Conservation (phyloP, 1,139 yeast species). For the Nakaseomyces delphensis region DNA sequence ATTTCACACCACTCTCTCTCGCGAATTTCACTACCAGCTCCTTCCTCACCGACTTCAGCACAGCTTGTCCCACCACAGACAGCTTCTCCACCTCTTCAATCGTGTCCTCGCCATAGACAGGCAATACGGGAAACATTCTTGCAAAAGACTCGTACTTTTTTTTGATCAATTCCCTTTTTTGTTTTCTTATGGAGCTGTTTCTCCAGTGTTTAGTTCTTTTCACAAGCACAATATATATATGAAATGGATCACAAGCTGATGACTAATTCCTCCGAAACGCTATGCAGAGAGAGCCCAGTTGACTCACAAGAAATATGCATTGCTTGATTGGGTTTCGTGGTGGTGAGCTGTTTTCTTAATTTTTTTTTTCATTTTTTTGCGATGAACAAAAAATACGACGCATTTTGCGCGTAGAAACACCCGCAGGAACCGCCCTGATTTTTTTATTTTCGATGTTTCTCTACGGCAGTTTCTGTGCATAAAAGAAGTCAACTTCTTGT, state of each 20-base stretch:
- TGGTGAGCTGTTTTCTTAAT: background rate
- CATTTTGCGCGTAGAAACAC: background rate
- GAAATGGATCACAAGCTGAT: no score
- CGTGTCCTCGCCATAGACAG: slow-evolving; percentile 19
- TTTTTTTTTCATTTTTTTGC: background rate
- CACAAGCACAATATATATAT: no score
- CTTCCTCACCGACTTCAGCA: slow-evolving; percentile 18
- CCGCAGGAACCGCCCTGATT: background rate
- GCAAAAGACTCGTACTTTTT: no score
- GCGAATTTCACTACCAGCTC: slow-evolving; percentile 16
- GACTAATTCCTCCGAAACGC: no score
- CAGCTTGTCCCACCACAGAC: slow-evolving; percentile 20
- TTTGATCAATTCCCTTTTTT: background rate
- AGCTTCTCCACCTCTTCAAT: slow-evolving; percentile 15
- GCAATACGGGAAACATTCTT: slow-evolving; percentile 28
- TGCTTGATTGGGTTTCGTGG: no score
- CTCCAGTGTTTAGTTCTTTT: no score
- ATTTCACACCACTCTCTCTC: slow-evolving; percentile 9
- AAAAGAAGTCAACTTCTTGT: no score
- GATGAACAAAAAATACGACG: no score
- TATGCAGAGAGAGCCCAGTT: no score
- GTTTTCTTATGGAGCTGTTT: background rate
- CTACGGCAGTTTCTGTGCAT: background rate
- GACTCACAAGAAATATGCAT: no score
- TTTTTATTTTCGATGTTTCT: no score